A percentile compares a stretch with the other conserved stretches of the same genome.
Conservation (phyloP, 331 rosid genomes). For the Quercus phellos region DNA sequence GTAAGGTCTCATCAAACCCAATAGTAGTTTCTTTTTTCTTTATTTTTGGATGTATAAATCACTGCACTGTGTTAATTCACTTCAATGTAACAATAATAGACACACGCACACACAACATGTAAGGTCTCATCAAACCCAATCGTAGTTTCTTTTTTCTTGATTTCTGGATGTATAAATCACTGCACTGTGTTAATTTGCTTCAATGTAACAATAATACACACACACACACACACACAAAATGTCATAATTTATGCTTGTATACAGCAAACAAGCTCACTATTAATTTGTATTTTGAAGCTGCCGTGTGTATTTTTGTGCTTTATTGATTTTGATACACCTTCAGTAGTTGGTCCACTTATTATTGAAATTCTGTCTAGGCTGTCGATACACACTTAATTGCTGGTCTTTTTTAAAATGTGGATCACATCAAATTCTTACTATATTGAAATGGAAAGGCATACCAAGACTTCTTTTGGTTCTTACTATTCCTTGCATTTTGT, state of each 20-base stretch:
- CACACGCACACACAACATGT: conserved; percentile 37
- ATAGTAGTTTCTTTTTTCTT: not conserved
- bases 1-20: conserved; percentile 36
- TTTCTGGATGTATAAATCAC: not conserved
- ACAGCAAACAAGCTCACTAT: no score
- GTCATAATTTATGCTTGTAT: not conserved
- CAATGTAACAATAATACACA: not conserved
- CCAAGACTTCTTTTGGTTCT: no score
- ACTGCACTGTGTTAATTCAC: not conserved
- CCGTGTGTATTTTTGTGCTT: no score
- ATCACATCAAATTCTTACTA: no score
- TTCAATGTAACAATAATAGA: not conserved
- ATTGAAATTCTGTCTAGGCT: not conserved
- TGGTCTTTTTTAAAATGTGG: no score
- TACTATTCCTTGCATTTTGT: not conserved
- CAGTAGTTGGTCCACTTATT: not conserved
- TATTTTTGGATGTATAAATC: not conserved
- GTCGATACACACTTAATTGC: no score
- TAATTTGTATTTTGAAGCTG: no score
- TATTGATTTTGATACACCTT: no score
- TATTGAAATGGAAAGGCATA: no score
- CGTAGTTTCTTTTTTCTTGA: not conserved
- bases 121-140: conserved; percentile 20
- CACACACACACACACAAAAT: not conserved
- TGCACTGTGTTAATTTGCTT: not conserved